Evolutionary conservation across 129 eudicot species (phyloP).

Genomic region (Glebionis coronaria): DNA sequence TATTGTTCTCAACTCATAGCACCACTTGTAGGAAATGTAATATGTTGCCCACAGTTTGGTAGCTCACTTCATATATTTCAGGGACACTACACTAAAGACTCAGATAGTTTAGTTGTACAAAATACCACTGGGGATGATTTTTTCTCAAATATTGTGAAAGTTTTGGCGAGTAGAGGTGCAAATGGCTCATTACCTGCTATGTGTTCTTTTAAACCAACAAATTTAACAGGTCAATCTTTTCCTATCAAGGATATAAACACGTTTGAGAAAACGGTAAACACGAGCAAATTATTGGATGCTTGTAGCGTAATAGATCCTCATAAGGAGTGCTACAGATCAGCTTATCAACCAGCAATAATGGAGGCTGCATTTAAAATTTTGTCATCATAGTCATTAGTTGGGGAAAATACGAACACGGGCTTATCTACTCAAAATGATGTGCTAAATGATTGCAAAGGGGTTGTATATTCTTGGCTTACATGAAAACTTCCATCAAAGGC

Average conservation of each 20-base stretch:
- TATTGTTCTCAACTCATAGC: slow-evolving; percentile 79
- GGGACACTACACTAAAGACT: slow-evolving; percentile 56
- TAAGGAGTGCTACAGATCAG: slow-evolving; percentile 85
- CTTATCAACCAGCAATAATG: slow-evolving; percentile 77
- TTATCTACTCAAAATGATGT: slow-evolving; percentile 40
- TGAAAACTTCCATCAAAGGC: slow-evolving; percentile 68
- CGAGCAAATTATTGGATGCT: slow-evolving; percentile 75
- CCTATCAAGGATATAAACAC: slow-evolving; percentile 70
- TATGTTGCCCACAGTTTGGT: slow-evolving; percentile 86
- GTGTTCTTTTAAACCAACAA: slow-evolving; percentile 64
- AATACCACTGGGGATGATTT: slow-evolving; percentile 70
- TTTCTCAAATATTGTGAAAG: slow-evolving; percentile 68
- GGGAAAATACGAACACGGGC: slow-evolving; percentile 38
- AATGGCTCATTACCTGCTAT: slow-evolving; percentile 65
- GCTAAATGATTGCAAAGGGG: slow-evolving; percentile 81
- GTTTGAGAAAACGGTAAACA: slow-evolving; percentile 69
- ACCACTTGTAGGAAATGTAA: slow-evolving; percentile 70
- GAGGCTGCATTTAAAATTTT: slow-evolving; percentile 83
- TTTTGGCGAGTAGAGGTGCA: slow-evolving; percentile 87
- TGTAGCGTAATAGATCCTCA: slow-evolving; percentile 83
- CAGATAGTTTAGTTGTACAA: slow-evolving; percentile 64
- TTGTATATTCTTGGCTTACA: slow-evolving; percentile 74
- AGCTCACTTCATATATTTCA: slow-evolving; percentile 80
- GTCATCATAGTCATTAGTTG: slow-evolving; percentile 28
- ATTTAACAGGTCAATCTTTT: slow-evolving; percentile 82